Evolutionary conservation across 192 early-diverging fungal species (phyloP), one percentile per base, ranked within the genome.

Genomic region (Coemansia reversa): DNA sequence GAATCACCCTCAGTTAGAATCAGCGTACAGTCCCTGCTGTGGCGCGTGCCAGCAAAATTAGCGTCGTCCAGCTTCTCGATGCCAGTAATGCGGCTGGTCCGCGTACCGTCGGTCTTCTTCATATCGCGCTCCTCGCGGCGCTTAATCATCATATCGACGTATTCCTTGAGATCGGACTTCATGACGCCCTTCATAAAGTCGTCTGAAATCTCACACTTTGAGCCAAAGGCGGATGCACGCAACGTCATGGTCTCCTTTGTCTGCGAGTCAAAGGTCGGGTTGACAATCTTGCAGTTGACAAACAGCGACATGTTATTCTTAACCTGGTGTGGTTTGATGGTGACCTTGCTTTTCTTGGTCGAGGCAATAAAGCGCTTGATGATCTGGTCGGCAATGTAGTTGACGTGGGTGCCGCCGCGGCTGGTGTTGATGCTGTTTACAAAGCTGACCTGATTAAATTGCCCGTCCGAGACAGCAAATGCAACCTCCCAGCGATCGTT

Each of bases 1-100:
- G 94, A 96, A 71, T 97, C 95, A 76, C 95, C 95, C 84, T 97
- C 97, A 0, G 97, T 98, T 55, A 99, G 82, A 72, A 99, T 96
- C 54, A 99, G 81, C 18, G 95, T 98, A 75, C 97, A 99, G 8
- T 94, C 58, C 35, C 72, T 67, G 19, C 87, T 86, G 51, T 89
- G 74, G 8, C 80, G 75, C 0, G 86, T 86, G 12, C 97, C 97
- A 16, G 97, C 97, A 56, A 88, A 84, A 67, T 93, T 96, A 30
- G 97, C 97, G 68, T 99, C 97, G 49, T 95, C 95, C 3, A 98
- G 86, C 71, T 97, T 98, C 28, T 89, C 81, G 33, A 98, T 90
- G 52, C 89, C 89, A 0, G 86, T 78, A 45, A 95, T 79, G 4
- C 94, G 83, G 18, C 79, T 74, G 55, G 80, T 73, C 48, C 86